Evolutionary conservation across 257 asterid genomes (phyloP).

Genomic region (Gentiana macrophylla): DNA sequence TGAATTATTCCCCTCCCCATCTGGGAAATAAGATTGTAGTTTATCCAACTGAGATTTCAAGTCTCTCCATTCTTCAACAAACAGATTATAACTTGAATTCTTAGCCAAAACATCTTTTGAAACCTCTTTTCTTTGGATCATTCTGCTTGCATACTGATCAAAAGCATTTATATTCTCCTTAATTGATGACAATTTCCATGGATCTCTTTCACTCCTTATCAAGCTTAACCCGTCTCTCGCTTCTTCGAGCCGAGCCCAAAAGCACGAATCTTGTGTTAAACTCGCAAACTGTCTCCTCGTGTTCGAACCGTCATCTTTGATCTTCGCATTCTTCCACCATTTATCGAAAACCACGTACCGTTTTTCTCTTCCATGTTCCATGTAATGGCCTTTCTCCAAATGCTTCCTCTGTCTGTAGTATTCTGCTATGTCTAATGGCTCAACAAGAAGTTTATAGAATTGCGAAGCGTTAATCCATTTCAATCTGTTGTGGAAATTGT

Average conservation of each 20-base stretch:
- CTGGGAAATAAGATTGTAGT: conserved; percentile 31
- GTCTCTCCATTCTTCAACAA: conserved; percentile 47
- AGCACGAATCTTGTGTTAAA: conserved; percentile 78
- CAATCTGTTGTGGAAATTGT: conserved; percentile 55
- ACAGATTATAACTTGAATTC: conserved; percentile 69
- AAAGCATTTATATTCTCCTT: conserved; percentile 41
- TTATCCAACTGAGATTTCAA: conserved; percentile 37
- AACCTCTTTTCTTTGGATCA: conserved; percentile 69
- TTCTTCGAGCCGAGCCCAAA: conserved; percentile 87
- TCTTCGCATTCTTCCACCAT: conserved; percentile 68
- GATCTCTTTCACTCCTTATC: conserved; percentile 38
- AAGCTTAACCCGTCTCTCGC: conserved; percentile 41
- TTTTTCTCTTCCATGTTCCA: conserved; percentile 60
- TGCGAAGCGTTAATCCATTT: conserved; percentile 71
- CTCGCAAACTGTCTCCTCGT: conserved; percentile 61
- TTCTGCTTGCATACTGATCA: conserved; percentile 44
- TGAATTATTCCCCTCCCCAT: conserved; percentile 22
- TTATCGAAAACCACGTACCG: conserved; percentile 65
- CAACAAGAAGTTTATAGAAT: conserved; percentile 65
- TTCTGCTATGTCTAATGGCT: conserved; percentile 86
- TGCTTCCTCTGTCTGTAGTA: conserved; percentile 59
- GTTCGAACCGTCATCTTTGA: conserved; percentile 30
- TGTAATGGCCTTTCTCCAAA: conserved; percentile 57
- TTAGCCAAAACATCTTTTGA: conserved; percentile 63
- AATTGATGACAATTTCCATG: conserved; percentile 16